Base-by-base conservation (phyloP, 352 stramenopile genomes). In the Aphanomyces stellatus region DNA sequence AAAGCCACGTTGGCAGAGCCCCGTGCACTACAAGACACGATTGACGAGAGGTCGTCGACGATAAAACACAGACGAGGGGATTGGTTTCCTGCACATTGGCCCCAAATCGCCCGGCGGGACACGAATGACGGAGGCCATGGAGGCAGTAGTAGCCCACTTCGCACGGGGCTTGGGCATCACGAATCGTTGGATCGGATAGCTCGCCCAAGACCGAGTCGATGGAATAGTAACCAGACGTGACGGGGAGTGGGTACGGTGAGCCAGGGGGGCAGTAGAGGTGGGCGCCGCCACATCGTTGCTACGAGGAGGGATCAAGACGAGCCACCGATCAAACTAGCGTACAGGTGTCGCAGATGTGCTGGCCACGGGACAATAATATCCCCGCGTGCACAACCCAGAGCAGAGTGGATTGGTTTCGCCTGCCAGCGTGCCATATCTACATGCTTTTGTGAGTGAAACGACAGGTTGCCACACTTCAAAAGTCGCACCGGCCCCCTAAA, bases 141-240 rank as follows among this genome's bases (percentile, higher is more conserved):
- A 55, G 28, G 60, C 84, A 93, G 46, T 78, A 92, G 65, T 74
- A 88, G 11, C 86, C 84, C 48, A 53, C 62, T 37, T 93, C 82
- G 63, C 86, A 95, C 1, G 76, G 69, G 25, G 73, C 73, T 67
- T 91, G 77, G 35, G 69, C 33, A 5, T 70, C 68, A 5, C 80
- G 74, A 5, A 13, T 37, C n/a, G 60, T 57, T 37, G 41, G 41
- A 28, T 67, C 41, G 4, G 60, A 63, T 10, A 10, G 13, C 55
- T 53, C 13, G 24, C 24, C 40, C 0, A 63, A 28, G 41, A 43
- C 25, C 37, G 60, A 67, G 42, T 60, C 49, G 7, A 67, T 22
- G 15, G 60, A 57, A 56, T 71, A 71, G 33, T 31, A 68, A 13
- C 65, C 65, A 3, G 30, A 19, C n/a, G 56, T 37, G 2, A 71